Conservation (phyloP, 2,329 filamentous ascomycete species). For the Talaromyces sp. region DNA sequence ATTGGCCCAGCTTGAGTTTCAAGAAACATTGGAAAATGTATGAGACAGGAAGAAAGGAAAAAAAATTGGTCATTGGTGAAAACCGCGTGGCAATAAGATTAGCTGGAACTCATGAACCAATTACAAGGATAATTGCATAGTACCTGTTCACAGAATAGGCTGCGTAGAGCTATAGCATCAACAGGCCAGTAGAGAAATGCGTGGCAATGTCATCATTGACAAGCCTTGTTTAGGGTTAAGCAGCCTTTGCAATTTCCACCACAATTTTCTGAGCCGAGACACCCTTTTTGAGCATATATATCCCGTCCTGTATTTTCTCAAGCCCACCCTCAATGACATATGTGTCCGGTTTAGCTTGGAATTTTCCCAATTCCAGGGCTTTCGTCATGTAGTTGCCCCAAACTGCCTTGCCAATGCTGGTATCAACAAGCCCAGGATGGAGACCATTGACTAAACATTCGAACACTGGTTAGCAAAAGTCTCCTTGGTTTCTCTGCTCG, state of each 20-base stretch:
- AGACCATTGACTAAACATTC: slow-evolving; percentile 1
- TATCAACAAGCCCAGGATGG: slow-evolving; percentile 8
- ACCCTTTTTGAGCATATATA: slow-evolving; percentile 39
- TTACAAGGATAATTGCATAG: neutral
- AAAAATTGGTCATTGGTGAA: neutral
- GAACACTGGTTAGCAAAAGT: neutral
- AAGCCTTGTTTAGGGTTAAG: neutral
- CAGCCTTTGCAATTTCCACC: slow-evolving; percentile 24
- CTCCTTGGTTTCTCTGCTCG: neutral
- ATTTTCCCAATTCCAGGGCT: slow-evolving; percentile 30
- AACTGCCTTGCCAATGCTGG: slow-evolving; percentile 24
- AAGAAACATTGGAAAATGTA: neutral
- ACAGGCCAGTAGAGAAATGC: neutral
- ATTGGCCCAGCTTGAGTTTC: neutral
- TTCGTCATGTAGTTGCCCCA: slow-evolving; percentile 30
- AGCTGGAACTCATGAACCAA: neutral
- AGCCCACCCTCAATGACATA: slow-evolving; percentile 41
- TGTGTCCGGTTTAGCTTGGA: slow-evolving; percentile 35
- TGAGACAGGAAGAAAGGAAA: neutral
- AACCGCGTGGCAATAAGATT: neutral
- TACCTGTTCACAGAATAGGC: neutral
- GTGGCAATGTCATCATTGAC: neutral
- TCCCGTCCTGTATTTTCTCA: slow-evolving; percentile 36
- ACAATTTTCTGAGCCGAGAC: slow-evolving; percentile 44
- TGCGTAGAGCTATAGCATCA: neutral